Base-by-base conservation (phyloP, 176 grass and related monocot species). In the Oryza brachyantha region DNA sequence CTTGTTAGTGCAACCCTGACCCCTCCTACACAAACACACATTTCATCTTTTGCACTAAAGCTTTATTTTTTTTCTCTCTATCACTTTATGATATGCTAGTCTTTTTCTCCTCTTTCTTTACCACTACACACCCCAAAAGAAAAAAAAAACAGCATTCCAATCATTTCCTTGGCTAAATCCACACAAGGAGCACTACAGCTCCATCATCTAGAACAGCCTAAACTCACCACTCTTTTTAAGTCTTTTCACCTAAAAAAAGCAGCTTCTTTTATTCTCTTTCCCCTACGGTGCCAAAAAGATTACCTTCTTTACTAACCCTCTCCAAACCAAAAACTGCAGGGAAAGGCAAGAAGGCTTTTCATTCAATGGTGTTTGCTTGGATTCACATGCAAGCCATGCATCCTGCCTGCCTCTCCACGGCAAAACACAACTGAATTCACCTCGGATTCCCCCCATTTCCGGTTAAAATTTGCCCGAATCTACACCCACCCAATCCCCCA, bases 381-480 rank as follows among this genome's bases (percentile, higher is more conserved):
- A 29, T 42, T 78, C 83, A 40, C 82, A 63, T 70, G 82, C 54
- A 13, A 46, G 72, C 28, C 73, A 76, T 45, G 81, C 73, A 64
- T 46, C 7, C 8, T 68, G 62, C 66, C 71, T 35, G 64, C 16
- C 28, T 22, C 57, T 0, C 3, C 2, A 14, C 45, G n/a, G 52
- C 19, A 57, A 57, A 57, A 22, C 9, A 10, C 52, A 3, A 52
- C 21, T n/a, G 10, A 57, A 57, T 57, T 21, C 50, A 25, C 72
- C 64, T 84, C 73, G 82, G 82, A 77, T 84, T 70, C 82, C 73
- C 65, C 82, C 73, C 65, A 2, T 29, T 35, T 36, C 27, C 5
- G n/a, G 61, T 13, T 29, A 74, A 7, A n/a, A 0, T 0, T 2
- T 0, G 17, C 29, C 10, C 6, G 24, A 24, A 66, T 37, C 54